A percentile compares a stretch with the other conserved stretches of the same genome.
Evolutionary conservation across 1,284 basidiomycete species (phyloP).

Genomic region (Leccinum fallax): DNA sequence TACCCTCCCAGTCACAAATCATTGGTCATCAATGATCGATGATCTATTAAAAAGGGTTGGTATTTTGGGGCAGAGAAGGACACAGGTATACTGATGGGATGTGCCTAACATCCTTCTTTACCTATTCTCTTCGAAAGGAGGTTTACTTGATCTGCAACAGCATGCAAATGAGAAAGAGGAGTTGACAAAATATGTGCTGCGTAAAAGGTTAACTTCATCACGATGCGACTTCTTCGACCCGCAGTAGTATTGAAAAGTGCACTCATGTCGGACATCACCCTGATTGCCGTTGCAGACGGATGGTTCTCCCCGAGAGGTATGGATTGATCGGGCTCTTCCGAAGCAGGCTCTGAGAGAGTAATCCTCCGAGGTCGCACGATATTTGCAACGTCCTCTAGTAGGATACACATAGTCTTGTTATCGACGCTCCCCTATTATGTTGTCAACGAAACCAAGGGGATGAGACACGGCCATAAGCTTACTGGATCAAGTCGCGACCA

Average conservation of each 20-base stretch:
- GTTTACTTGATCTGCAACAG: constrained; percentile 45
- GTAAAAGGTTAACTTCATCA: constrained; percentile 41
- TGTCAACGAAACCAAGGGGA: constrained; percentile 11
- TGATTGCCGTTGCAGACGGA: constrained; percentile 18
- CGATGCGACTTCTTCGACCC: constrained; percentile 13
- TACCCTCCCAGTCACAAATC: constrained; percentile 28
- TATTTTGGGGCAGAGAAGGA: neutral
- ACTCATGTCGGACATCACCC: constrained; percentile 31
- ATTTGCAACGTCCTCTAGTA: constrained; percentile 54
- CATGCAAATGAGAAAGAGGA: constrained; percentile 37
- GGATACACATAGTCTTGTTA: constrained; percentile 47
- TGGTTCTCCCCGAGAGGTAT: constrained; percentile 17
- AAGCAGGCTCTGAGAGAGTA: constrained; percentile 13
- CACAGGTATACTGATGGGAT: neutral
- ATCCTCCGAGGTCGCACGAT: constrained; percentile 54
- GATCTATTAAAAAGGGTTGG: neutral
- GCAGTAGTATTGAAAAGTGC: constrained; percentile 22
- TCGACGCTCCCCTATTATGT: constrained; percentile 46
- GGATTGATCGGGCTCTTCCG: constrained; percentile 3
- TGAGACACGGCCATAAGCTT: constrained; percentile 22
- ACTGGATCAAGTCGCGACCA: constrained; percentile 63
- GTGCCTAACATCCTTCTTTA: constrained; percentile 5
- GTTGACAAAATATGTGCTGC: constrained; percentile 43
- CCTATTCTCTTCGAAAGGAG: constrained; percentile 26
- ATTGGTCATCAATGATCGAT: neutral